Percentiles rank a stretch among this genome's conserved stretches.
These are phyloP conservation scores for Globisporangium nagaii DNA, from an alignment of 352 stramenopile species.

Conservation along the genomic window DNA sequence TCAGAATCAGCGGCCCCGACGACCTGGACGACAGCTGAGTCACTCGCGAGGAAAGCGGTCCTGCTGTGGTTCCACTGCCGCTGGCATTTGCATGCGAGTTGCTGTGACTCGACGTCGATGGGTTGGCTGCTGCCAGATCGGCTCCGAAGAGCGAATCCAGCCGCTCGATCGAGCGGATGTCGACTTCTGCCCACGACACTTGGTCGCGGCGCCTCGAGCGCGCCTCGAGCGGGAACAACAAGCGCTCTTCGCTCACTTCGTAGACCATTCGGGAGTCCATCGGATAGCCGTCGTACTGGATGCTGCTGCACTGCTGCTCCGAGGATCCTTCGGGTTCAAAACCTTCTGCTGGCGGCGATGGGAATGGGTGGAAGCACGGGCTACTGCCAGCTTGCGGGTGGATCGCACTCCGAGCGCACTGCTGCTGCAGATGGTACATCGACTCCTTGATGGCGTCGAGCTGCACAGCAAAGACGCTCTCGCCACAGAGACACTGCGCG, in stretches of 20 bases:
- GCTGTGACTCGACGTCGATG: background rate
- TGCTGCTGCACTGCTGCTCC: background rate
- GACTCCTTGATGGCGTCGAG: conserved; percentile 9
- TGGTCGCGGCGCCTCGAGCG: conserved; percentile 12
- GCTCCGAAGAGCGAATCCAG: conserved; percentile 26
- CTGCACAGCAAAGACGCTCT: conserved; percentile 25
- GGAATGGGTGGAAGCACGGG: conserved; percentile 35
- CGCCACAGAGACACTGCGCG: conserved; percentile 38
- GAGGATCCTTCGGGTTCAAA: background rate
- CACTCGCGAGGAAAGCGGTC: background rate
- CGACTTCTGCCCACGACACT: conserved; percentile 31
- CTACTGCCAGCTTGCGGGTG: background rate
- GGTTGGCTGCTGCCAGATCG: background rate
- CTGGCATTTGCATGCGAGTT: background rate
- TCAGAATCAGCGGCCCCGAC: conserved; percentile 1
- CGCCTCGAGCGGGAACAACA: conserved; percentile 32
- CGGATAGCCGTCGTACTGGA: conserved; percentile 16
- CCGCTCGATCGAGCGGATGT: conserved; percentile 19
- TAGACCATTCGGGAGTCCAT: conserved; percentile 19
- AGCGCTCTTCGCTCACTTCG: conserved; percentile 24
- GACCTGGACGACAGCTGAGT: background rate
- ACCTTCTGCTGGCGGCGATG: background rate
- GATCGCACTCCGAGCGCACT: conserved; percentile 15
- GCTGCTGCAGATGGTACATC: conserved; percentile 13
- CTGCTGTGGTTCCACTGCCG: background rate